Percentiles rank a stretch among this genome's conserved stretches.
These are phyloP conservation scores for Ogataea wickerhamii DNA, from an alignment of 805 yeast species.

Conservation along the genomic window DNA sequence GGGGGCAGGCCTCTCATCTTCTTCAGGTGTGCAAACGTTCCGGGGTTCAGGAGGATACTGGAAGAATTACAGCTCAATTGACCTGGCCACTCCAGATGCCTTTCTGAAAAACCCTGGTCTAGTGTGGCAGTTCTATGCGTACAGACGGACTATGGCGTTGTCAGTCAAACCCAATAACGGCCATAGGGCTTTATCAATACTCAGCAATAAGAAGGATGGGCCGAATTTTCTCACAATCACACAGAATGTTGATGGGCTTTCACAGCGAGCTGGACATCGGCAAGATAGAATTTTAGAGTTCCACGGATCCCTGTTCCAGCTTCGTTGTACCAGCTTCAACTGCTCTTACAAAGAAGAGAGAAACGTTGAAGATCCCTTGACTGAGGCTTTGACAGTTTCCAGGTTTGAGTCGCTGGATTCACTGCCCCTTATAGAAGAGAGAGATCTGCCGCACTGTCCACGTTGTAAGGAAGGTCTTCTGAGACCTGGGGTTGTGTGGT, in stretches of 20 bases:
- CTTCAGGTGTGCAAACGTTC: conserved; percentile 74
- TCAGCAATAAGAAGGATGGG: conserved; percentile 41
- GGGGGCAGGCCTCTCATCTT: conserved; percentile 80
- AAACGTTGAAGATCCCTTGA: conserved; percentile 56
- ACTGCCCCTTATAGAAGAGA: conserved; percentile 40
- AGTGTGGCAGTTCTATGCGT: conserved; percentile 87
- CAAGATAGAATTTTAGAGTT: conserved; percentile 54
- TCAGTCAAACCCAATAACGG: conserved; percentile 70
- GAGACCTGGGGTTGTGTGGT: conserved; percentile 93
- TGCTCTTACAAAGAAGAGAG: conserved; percentile 60
- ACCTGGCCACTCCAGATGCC: conserved; percentile 89
- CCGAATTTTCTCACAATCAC: conserved; percentile 61
- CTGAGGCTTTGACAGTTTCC: conserved; percentile 29
- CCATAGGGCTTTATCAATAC: conserved; percentile 63
- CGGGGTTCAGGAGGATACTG: conserved; percentile 73
- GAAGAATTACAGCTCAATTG: conserved; percentile 74
- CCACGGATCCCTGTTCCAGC: conserved; percentile 74
- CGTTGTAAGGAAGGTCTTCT: conserved; percentile 60
- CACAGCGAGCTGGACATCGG: conserved; percentile 62
- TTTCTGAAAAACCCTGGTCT: conserved; percentile 77
- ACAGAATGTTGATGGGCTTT: conserved; percentile 81
- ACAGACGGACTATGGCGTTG: conserved; percentile 62
- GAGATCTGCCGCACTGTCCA: conserved; percentile 74
- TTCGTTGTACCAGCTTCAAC: conserved; percentile 70
- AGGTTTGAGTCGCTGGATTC: conserved; percentile 10